A percentile compares a stretch with the other conserved stretches of the same genome.
Conservation (phyloP, 140 eudicot genomes). For the Ambrosia hybrid region DNA sequence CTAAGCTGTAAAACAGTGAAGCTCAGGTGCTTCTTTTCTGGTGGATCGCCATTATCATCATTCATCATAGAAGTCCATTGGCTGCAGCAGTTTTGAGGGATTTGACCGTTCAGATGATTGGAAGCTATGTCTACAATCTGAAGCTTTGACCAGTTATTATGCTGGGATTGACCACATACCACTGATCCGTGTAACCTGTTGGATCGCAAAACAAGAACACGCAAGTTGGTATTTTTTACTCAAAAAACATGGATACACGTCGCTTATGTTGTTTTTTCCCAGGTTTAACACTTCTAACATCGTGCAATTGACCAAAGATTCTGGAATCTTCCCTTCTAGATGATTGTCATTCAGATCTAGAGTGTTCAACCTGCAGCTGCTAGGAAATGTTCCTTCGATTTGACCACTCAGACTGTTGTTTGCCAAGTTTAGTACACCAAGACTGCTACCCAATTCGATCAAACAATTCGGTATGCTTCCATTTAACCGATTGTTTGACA, state of each 20-base stretch:
- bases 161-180: background rate
- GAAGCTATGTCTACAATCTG: constrained; percentile 2
- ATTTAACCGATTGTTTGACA: constrained; percentile 47
- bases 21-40: constrained; percentile 1
- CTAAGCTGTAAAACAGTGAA: background rate
- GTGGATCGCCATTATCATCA: background rate
- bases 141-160: background rate
- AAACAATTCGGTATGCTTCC: constrained; percentile 63
- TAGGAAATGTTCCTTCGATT: constrained; percentile 43
- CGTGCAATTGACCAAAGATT: constrained; percentile 51
- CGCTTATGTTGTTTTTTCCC: background rate
- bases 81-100: background rate
- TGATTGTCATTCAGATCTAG: constrained; percentile 52
- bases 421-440: constrained; percentile 64
- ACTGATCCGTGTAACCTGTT: too few relatives aligned
- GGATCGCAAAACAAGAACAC: too few relatives aligned
- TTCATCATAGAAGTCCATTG: background rate
- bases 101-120: background rate
- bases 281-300: constrained; percentile 41
- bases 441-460: constrained; percentile 20
- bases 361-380: constrained; percentile 46
- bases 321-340: constrained; percentile 57
- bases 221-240: too few relatives aligned
- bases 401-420: constrained; percentile 47
- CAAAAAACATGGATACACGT: background rate